A percentile compares a stretch with the other conserved stretches of the same genome.
phyloP scores from a whole-genome alignment of 148 eudicot species.

The Pouteria glomerata region DNA sequence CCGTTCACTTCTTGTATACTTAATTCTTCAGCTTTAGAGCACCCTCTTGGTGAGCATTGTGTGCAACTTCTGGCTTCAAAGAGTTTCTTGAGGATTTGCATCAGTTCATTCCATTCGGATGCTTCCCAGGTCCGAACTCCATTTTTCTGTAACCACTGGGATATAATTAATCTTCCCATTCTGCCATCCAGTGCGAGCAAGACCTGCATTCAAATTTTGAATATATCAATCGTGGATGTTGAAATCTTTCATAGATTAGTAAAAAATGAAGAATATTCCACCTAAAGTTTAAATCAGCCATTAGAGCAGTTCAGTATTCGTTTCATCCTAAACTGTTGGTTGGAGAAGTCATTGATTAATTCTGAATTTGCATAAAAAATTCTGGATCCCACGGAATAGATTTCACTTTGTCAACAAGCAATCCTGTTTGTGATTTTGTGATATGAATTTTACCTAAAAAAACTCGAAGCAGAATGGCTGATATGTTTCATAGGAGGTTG shows the following conservation, averaged over 20 bases:
- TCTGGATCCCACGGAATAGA: no score
- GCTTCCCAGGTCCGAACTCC: slow-evolving; percentile 60
- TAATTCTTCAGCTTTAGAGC: slow-evolving; percentile 14
- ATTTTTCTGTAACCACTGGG: slow-evolving; percentile 61
- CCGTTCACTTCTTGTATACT: slow-evolving; percentile 14
- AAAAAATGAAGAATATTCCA: background rate
- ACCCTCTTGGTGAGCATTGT: slow-evolving; percentile 19
- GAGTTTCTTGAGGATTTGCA: slow-evolving; percentile 49
- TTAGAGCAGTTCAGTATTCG: no score
- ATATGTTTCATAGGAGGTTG: no score
- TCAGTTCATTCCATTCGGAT: slow-evolving; percentile 88
- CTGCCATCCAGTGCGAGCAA: slow-evolving; percentile 73
- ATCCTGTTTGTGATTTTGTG: no score
- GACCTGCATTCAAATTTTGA: slow-evolving; percentile 39
- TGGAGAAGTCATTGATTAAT: no score
- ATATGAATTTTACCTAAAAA: no score
- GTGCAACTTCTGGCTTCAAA: slow-evolving; percentile 27
- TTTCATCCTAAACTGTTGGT: no score
- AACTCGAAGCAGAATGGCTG: no score
- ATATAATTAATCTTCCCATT: slow-evolving; percentile 55
- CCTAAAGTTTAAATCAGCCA: no score
- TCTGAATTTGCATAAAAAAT: no score
- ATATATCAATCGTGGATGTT: background rate
- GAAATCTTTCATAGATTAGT: background rate
- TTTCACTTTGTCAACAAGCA: no score